phyloP scores from a whole-genome alignment of 2,329 filamentous ascomycete species.

The Fusarium concolor region DNA sequence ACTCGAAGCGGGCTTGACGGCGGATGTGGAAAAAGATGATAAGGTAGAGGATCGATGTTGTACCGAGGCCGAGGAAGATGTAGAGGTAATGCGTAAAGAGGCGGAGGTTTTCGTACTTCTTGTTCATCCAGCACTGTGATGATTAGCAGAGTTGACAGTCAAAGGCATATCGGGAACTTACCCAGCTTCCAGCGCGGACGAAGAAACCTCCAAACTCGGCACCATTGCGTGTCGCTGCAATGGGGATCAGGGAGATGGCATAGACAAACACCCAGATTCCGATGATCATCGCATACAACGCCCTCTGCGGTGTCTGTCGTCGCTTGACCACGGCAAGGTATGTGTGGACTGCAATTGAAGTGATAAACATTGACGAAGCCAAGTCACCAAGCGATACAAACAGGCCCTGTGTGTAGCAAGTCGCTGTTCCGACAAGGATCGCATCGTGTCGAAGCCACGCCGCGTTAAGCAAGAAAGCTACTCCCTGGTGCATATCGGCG shows the following conservation, averaged over 20 bases:
- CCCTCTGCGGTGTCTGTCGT: conserved; percentile 61
- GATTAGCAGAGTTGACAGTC: background rate
- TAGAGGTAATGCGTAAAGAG: conserved; percentile 73
- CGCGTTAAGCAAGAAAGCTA: conserved; percentile 72
- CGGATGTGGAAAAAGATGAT: conserved; percentile 56
- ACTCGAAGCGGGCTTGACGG: conserved; percentile 32
- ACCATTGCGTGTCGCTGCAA: conserved; percentile 58
- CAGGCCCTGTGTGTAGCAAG: conserved; percentile 75
- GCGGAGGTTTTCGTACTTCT: conserved; percentile 64
- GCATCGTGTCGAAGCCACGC: conserved; percentile 66
- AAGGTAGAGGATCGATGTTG: conserved; percentile 55
- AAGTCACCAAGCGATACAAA: conserved; percentile 75
- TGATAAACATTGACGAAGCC: conserved; percentile 74
- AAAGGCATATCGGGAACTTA: conserved; percentile 45
- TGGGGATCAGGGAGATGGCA: conserved; percentile 64
- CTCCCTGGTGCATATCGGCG: conserved; percentile 74
- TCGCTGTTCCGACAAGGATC: conserved; percentile 63
- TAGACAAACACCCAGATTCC: conserved; percentile 70
- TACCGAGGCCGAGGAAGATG: conserved; percentile 62
- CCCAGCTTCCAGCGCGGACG: conserved; percentile 74
- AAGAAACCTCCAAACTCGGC: conserved; percentile 62
- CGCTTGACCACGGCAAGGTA: conserved; percentile 71
- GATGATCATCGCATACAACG: conserved; percentile 62
- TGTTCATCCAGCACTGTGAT: conserved; percentile 71
- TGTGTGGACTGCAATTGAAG: conserved; percentile 73